A percentile compares a stretch with the other conserved stretches of the same genome.
These are phyloP conservation scores for Rhodotorula sphaerocarpa DNA, from an alignment of 768 basidiomycete genomes.

Conservation along the genomic window DNA sequence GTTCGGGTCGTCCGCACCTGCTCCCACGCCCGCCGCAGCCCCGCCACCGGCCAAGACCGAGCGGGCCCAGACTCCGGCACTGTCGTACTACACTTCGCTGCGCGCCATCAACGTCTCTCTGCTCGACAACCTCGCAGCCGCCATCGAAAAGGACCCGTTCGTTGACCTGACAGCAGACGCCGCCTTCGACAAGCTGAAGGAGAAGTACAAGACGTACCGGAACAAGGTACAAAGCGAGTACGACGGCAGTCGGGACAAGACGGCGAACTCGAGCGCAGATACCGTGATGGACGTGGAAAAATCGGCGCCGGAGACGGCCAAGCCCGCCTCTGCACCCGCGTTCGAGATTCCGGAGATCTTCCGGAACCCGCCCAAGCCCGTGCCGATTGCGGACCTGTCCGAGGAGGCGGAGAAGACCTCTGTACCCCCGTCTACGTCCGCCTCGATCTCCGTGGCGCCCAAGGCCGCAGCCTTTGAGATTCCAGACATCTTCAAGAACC, in stretches of 20 bases:
- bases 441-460: too few relatives aligned
- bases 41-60: background rate
- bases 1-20: background rate
- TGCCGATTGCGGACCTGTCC: conserved; percentile 8
- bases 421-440: too few relatives aligned
- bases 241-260: too few relatives aligned
- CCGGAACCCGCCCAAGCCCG: conserved; percentile 11
- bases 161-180: conserved; percentile 8
- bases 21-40: background rate
- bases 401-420: background rate
- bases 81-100: conserved; percentile 27
- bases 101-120: conserved; percentile 30
- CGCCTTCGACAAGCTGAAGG: conserved; percentile 7
- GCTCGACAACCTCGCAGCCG: conserved; percentile 12
- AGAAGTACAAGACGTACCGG: conserved; percentile 23
- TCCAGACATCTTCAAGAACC: conserved; percentile 6
- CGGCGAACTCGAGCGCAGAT: background rate
- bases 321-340: background rate
- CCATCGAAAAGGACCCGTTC: conserved; percentile 28
- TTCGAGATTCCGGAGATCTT: conserved; percentile 10
- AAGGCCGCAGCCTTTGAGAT: conserved; percentile 3
- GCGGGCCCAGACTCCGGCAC: background rate
- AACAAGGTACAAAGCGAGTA: conserved; percentile 13
- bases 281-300: background rate
- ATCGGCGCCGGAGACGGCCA: background rate